A percentile compares a stretch with the other conserved stretches of the same genome.
Conservation (phyloP, 2,329 filamentous ascomycete genomes). For the Phyllosticta paracitricarpa region DNA sequence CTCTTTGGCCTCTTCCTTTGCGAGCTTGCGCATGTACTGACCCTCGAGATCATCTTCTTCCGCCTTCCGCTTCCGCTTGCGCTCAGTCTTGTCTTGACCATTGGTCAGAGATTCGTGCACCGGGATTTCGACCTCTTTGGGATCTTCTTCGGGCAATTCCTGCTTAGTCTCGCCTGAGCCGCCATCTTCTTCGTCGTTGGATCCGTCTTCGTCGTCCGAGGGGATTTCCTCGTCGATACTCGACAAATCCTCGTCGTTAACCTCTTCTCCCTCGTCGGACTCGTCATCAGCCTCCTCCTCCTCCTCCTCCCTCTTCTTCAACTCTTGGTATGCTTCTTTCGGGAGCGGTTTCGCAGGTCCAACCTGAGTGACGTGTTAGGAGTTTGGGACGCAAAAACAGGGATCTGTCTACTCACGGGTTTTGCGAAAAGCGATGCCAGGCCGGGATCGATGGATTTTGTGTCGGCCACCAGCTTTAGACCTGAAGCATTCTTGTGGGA, state of each 20-base stretch:
- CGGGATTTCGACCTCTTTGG: constrained; percentile 10
- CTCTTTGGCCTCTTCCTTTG: constrained; percentile 35
- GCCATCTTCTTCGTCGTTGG: constrained; percentile 13
- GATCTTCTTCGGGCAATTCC: constrained; percentile 12
- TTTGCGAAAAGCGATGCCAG: constrained; percentile 40
- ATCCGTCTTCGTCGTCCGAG: constrained; percentile 24
- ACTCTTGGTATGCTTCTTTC: constrained; percentile 29
- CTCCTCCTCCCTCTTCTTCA: constrained; percentile 15
- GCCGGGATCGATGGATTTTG: constrained; percentile 32
- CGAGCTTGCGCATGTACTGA: constrained; percentile 58
- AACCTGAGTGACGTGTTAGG: constrained; percentile 16
- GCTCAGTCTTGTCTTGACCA: constrained; percentile 9
- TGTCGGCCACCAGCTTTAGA: constrained; percentile 19
- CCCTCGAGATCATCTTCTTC: constrained; percentile 61
- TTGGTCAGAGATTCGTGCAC: constrained; percentile 25
- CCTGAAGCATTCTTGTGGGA: neutral
- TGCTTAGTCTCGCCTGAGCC: constrained; percentile 16
- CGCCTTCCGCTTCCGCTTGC: constrained; percentile 41
- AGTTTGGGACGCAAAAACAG: neutral
- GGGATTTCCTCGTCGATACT: constrained; percentile 17
- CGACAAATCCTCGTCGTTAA: constrained; percentile 16
- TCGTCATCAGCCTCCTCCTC: constrained; percentile 35
- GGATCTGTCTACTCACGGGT: constrained; percentile 22
- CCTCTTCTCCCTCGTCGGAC: constrained; percentile 26
- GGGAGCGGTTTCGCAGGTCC: constrained; percentile 29